A percentile compares a stretch with the other conserved stretches of the same genome.
Evolutionary conservation across 2,329 filamentous ascomycete genomes (phyloP).

Genomic region (Fusarium chaquense): DNA sequence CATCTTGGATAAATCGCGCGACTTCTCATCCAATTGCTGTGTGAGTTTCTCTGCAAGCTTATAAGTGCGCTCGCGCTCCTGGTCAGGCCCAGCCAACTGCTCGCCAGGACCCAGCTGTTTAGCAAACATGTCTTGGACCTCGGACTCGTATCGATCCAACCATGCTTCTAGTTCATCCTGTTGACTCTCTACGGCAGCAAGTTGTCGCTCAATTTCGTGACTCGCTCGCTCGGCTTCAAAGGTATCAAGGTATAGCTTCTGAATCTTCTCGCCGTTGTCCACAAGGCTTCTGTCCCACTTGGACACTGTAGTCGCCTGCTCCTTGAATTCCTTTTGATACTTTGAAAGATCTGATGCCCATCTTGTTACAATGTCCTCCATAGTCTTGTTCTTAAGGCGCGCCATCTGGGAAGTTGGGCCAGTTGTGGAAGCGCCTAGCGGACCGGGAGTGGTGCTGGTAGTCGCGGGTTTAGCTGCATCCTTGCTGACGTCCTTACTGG

Average conservation of each 20-base stretch:
- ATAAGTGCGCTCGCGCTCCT: conserved; percentile 95
- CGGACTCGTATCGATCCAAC: conserved; percentile 90
- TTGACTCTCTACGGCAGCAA: conserved; percentile 89
- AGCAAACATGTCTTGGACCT: conserved; percentile 89
- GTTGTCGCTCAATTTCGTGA: conserved; percentile 91
- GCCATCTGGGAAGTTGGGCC: conserved; percentile 88
- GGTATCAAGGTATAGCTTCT: conserved; percentile 90
- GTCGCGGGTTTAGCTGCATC: conserved; percentile 49
- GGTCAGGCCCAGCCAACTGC: conserved; percentile 86
- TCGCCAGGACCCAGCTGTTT: conserved; percentile 82
- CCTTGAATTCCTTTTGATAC: conserved; percentile 96
- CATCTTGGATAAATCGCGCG: conserved; percentile 92
- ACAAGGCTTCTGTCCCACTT: conserved; percentile 93
- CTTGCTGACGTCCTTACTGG: conserved; percentile 39
- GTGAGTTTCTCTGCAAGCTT: conserved; percentile 94
- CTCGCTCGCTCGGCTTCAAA: conserved; percentile 95
- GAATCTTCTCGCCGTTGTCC: conserved; percentile 94
- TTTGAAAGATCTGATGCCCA: conserved; percentile 97
- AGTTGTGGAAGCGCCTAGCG: conserved; percentile 78
- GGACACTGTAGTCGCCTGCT: conserved; percentile 87
- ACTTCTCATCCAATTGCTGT: conserved; percentile 92
- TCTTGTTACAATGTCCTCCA: conserved; percentile 97
- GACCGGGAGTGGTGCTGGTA: conserved; percentile 51
- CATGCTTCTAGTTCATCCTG: conserved; percentile 90
- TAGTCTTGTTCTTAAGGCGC: conserved; percentile 96